Evolutionary conservation across 306 rosid species (phyloP).

Genomic region (Abrus precatorius): DNA sequence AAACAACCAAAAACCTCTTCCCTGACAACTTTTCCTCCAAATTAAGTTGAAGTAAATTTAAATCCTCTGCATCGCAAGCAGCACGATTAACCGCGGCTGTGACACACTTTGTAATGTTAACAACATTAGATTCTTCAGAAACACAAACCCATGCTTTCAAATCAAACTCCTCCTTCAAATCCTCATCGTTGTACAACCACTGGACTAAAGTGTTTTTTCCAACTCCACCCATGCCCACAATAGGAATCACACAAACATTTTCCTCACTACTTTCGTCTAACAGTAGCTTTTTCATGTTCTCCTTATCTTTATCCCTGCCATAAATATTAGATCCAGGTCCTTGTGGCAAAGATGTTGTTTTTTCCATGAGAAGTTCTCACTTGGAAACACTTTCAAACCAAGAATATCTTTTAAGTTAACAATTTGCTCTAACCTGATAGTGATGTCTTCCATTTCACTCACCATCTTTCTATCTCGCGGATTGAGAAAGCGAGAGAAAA

Average conservation of each 20-base stretch:
- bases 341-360: background rate
- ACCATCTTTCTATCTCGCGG: background rate
- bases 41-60: constrained; percentile 12
- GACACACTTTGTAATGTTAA: background rate
- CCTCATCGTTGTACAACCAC: background rate
- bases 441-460: background rate
- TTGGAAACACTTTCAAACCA: background rate
- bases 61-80: background rate
- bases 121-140: background rate
- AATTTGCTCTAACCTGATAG: background rate
- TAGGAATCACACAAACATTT: background rate
- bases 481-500: background rate
- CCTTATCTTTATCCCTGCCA: constrained; percentile 18
- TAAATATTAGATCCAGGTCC: background rate
- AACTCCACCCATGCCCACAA: constrained; percentile 29
- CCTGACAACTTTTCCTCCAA: background rate
- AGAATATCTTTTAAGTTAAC: background rate
- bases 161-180: constrained; percentile 4
- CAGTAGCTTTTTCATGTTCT: background rate
- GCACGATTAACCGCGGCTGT: background rate
- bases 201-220: constrained; percentile 33
- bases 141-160: constrained; percentile 32
- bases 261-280: background rate
- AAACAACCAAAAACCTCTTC: constrained; percentile 28
- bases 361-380: background rate